phyloP scores from a whole-genome alignment of 257 asterid genomes.

The Solanum ossicruentum region DNA sequence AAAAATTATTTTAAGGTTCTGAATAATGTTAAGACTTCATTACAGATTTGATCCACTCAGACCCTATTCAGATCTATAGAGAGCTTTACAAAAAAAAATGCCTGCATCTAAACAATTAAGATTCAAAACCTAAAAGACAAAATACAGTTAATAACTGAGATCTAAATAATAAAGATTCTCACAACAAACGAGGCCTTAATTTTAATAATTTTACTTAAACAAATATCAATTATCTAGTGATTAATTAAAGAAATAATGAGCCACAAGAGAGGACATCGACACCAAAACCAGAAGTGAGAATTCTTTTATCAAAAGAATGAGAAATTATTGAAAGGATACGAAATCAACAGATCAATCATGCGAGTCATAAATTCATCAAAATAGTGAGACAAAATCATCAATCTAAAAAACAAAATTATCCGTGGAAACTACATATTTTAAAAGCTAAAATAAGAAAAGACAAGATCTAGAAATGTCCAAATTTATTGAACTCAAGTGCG shows the following conservation, averaged over 20 bases:
- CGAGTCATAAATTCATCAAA: neutral
- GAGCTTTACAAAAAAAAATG: neutral
- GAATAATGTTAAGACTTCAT: neutral
- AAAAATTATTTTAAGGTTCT: neutral
- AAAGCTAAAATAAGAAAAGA: neutral
- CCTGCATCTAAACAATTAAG: neutral
- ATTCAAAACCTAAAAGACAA: neutral
- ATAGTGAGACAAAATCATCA: neutral
- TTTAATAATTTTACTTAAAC: neutral
- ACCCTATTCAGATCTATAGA: neutral
- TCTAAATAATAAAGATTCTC: neutral
- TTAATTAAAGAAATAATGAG: neutral
- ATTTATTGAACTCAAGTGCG: neutral
- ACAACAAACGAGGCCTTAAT: neutral
- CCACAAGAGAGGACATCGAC: neutral
- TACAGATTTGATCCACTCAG: neutral
- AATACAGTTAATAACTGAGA: neutral
- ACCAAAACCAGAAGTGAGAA: neutral
- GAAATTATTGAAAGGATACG: neutral
- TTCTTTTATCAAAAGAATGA: neutral
- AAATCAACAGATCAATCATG: neutral
- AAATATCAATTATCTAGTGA: neutral
- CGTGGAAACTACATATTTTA: neutral
- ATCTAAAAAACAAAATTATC: neutral
- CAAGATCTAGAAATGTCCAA: neutral